Percentiles rank a stretch among this genome's conserved stretches.
Conservation (phyloP, 768 basidiomycete genomes). For the Amanita jacksonii region DNA sequence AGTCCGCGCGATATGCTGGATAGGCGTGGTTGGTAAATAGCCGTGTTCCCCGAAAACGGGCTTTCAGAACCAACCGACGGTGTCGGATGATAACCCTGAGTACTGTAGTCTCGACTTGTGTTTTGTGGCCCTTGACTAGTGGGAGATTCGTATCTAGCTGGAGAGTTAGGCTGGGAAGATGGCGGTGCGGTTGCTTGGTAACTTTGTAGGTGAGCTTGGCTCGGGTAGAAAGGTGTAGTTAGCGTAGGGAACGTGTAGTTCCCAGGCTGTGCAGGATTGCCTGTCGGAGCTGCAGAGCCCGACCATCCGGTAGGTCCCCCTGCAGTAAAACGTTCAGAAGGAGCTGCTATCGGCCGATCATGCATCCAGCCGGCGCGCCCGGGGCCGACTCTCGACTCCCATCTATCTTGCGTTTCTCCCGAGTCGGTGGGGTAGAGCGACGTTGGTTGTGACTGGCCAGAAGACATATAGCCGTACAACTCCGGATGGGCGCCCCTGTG, state of each 20-base stretch:
- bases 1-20: constrained; percentile 13
- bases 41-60: constrained; percentile 12
- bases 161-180: constrained; percentile 18
- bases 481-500: constrained; percentile 7
- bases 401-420: constrained; percentile 5
- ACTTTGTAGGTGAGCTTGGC: constrained; percentile 22
- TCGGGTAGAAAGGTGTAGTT: constrained; percentile 48
- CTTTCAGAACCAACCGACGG: constrained; percentile 4
- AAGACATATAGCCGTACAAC: constrained; percentile 4
- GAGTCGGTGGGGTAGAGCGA: constrained; percentile 8
- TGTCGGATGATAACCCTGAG: neutral
- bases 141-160: constrained; percentile 20
- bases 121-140: constrained; percentile 5
- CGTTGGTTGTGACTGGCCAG: constrained; percentile 6
- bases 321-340: neutral
- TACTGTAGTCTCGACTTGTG: constrained; percentile 5
- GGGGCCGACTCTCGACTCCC: constrained; percentile 8
- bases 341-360: constrained; percentile 1
- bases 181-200: constrained; percentile 14
- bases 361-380: constrained; percentile 6
- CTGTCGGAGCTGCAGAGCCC: neutral
- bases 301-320: constrained; percentile 1
- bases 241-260: constrained; percentile 40
- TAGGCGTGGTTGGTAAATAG: constrained; percentile 18
- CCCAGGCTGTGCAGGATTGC: constrained; percentile 1